These are phyloP conservation scores for Eimeria acervulina DNA, from an alignment of 169 alveolate genomes.

Conservation along the genomic window DNA sequence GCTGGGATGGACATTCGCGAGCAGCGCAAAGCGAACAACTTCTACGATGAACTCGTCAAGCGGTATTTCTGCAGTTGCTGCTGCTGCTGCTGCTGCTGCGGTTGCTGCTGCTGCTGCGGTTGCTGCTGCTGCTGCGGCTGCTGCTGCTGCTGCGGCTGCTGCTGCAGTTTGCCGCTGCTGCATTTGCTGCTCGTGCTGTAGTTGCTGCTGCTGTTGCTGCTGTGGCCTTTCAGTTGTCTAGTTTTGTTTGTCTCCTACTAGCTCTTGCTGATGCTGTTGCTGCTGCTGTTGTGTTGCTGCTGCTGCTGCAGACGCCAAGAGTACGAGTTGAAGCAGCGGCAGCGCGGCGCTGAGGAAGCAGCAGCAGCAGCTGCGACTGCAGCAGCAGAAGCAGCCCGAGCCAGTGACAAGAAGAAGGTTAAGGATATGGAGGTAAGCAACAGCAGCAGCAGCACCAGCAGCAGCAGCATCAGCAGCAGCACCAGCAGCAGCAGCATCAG, in stretches of 20 bases:
- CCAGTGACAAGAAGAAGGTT: constrained; percentile 50
- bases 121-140: too few relatives aligned
- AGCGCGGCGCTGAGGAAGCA: constrained; percentile 75
- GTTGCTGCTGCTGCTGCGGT: neutral
- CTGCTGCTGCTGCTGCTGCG: neutral
- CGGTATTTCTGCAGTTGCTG: constrained; percentile 55
- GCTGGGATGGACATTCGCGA: constrained; percentile 89
- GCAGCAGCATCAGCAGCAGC: neutral
- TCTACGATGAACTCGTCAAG: constrained; percentile 91
- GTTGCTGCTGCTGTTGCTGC: neutral
- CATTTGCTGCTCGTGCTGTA: too few relatives aligned
- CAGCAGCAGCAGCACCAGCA: neutral
- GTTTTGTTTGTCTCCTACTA: neutral
- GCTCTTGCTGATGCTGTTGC: neutral
- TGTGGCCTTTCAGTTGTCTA: neutral
- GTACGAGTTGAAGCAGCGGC: constrained; percentile 38
- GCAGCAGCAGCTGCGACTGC: too few relatives aligned
- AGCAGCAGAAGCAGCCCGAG: too few relatives aligned
- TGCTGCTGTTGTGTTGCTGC: constrained; percentile 24
- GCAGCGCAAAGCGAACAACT: constrained; percentile 89
- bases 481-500: neutral
- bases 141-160: neutral
- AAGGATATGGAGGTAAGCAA: constrained; percentile 1
- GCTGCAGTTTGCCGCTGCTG: neutral
- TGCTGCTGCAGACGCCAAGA: constrained; percentile 73